Evolutionary conservation across 768 basidiomycete species (phyloP), one percentile per base, ranked within the genome.

Genomic region (Boletus rufocinnamomeus): DNA sequence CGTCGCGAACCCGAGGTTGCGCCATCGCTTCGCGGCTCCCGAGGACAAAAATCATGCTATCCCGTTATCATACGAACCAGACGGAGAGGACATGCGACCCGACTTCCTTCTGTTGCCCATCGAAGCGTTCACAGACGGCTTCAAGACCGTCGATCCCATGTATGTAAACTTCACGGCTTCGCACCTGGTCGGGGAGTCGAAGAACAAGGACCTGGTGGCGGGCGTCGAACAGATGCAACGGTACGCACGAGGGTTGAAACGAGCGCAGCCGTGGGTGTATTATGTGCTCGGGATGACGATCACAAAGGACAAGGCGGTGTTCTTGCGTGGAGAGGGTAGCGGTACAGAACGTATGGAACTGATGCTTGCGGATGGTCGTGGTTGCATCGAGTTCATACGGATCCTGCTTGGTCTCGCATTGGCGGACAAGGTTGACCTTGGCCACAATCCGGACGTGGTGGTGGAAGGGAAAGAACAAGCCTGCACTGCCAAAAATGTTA

Each of bases 371-470:
- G 47, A 55, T 1, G 58, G 58, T 4, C 52, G 53, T 11, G 58
- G 58, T 0, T 53, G 53, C 17, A 54, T 62, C 17, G 60, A 63
- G 44, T 44, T 63, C 27, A 54, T 63, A 23, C 56, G 50, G 7
- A 40, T 57, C 14, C n/a, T 64, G 30, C 54, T 64, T 17, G 60
- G 63, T 7, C 60, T 64, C 17, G 57, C 52, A 7, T 47, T 54
- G 9, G 56, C 56, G 8, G 35, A 52, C 17, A 19, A n/a, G 3
- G 52, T 54, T 1, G 34, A 61, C 16, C 32, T 66, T 6, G 63
- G 61, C 5, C 43, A 56, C 17, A 54, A 52, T 23, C 50, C 30
- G 13, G 47, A 49, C 14, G 19, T 52, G 38, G 3, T 19, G 27
- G 2, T 52, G 11, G 19, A 27, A 9, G 10, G 35, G 9, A 27